Conservation (phyloP, 495 filamentous ascomycete species). For the Daldinia decipiens region DNA sequence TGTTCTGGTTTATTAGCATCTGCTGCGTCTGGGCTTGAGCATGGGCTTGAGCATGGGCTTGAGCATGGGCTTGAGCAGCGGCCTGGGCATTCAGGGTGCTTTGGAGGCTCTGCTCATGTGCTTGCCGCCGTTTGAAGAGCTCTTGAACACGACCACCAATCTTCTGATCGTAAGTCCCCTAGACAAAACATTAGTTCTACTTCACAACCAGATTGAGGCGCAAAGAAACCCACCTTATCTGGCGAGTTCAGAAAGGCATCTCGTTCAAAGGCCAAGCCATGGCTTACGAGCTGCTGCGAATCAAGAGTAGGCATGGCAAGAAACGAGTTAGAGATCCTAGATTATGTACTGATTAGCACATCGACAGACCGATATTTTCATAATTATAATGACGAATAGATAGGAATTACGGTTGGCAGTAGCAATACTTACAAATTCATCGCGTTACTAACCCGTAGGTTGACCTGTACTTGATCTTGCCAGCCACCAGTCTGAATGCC, state of each 20-base stretch:
- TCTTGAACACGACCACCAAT: conserved; percentile 47
- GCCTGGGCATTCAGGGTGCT: conserved; percentile 54
- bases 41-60: conserved; percentile 42
- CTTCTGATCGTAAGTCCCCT: conserved; percentile 55
- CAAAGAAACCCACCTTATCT: conserved; percentile 53
- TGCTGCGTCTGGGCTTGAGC: conserved; percentile 52
- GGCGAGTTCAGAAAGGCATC: conserved; percentile 53
- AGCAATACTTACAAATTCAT: conserved; percentile 50
- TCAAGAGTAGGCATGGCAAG: conserved; percentile 50
- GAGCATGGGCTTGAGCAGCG: conserved; percentile 38
- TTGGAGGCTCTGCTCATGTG: conserved; percentile 54
- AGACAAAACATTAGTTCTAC: conserved; percentile 21
- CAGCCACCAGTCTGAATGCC: conserved; percentile 39
- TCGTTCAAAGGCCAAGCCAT: conserved; percentile 55
- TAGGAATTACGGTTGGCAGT: neutral
- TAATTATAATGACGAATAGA: neutral
- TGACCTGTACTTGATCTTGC: conserved; percentile 46
- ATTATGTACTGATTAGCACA: conserved; percentile 29
- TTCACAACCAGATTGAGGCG: conserved; percentile 11
- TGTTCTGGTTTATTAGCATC: conserved; percentile 59
- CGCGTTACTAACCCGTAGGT: conserved; percentile 49
- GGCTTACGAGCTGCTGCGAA: conserved; percentile 46
- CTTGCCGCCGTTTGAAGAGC: conserved; percentile 55
- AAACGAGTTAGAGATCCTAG: conserved; percentile 55
- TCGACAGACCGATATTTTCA: neutral